Base-by-base conservation (phyloP, 164 flowering plant species). In the Liriodendron chinense region DNA sequence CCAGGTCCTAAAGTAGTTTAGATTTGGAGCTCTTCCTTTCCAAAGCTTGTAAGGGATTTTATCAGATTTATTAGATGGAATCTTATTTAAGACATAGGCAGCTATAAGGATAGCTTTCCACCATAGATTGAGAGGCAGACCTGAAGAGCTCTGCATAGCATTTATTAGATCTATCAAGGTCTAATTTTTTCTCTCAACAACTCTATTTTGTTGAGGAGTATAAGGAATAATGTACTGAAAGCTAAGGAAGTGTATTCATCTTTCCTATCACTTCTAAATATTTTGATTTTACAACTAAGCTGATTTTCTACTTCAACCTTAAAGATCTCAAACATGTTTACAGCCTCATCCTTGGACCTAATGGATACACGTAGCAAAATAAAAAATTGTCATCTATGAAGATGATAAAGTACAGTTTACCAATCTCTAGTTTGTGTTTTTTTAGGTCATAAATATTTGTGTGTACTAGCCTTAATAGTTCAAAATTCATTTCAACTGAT, bases 361-460 rank as follows among this genome's bases (percentile, higher is more conserved):
- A 79, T 16, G 0, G 7, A 47, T 79, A 79, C 0, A 79, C 50
- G 26, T 75, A 61, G 14, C 9, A 59, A 61, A 47, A 75, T 28
- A 9, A 67, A 3, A 71, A 72, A 68, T 4, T 12, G 56, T 78
- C 74, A 70, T 70, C 77, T 3, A 78, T 71, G 9, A 65, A 69
- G 4, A 70, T 62, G 2, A 72, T 69, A 49, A 73, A 76, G 18
- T 79, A 76, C 6, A 64, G 62, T 16, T 80, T 74, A 21, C 72
- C 67, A 48, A 48, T 67, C 74, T 26, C 68, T 24, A 12, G 72
- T 76, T 56, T 70, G 5, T 10, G 43, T 56, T 9, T 65, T 21
- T 61, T 61, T 7, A 62, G 47, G 16, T 76, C 72, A 80, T 76
- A 80, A 9, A 76, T 62, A 70, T 76, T 50, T 1, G 69, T 13